Conservation (phyloP, 2,329 filamentous ascomycete species). For the Cercospora sesami region DNA sequence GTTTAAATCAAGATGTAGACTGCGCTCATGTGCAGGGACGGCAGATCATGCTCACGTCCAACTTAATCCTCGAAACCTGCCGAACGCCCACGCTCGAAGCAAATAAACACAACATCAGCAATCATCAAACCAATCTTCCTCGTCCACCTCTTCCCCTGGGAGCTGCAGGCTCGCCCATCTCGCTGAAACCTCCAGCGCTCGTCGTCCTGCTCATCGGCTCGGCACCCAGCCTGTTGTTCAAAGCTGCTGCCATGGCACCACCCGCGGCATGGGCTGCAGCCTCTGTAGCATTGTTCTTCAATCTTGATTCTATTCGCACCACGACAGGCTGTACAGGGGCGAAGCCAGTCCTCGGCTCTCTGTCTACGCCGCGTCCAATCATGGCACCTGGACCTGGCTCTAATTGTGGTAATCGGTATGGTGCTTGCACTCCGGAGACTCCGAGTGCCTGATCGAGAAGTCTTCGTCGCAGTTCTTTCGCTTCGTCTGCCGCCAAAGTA, state of each 20-base stretch:
- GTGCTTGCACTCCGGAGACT: slow-evolving; percentile 31
- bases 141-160: slow-evolving; percentile 27
- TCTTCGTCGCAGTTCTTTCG: slow-evolving; percentile 33
- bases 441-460: slow-evolving; percentile 41
- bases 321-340: slow-evolving; percentile 32
- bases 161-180: slow-evolving; percentile 28
- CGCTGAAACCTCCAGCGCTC: slow-evolving; percentile 31
- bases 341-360: slow-evolving; percentile 38
- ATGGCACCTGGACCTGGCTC: slow-evolving; percentile 39
- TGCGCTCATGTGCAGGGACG: background rate
- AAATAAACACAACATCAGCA: background rate
- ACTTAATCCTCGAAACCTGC: background rate
- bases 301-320: slow-evolving; percentile 27
- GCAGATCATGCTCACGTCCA: background rate
- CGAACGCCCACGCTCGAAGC: slow-evolving; percentile 10
- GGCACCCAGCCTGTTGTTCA: slow-evolving; percentile 31
- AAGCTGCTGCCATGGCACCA: slow-evolving; percentile 32
- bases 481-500: slow-evolving; percentile 25
- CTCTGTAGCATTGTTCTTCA: slow-evolving; percentile 15
- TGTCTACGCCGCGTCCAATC: slow-evolving; percentile 39
- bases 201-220: slow-evolving; percentile 37
- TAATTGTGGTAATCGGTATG: slow-evolving; percentile 39
- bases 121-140: slow-evolving; percentile 10
- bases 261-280: slow-evolving; percentile 19
- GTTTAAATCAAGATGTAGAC: background rate